These are phyloP conservation scores for Blastomyces percursus DNA, from an alignment of 2,329 filamentous ascomycete species.

Conservation along the genomic window DNA sequence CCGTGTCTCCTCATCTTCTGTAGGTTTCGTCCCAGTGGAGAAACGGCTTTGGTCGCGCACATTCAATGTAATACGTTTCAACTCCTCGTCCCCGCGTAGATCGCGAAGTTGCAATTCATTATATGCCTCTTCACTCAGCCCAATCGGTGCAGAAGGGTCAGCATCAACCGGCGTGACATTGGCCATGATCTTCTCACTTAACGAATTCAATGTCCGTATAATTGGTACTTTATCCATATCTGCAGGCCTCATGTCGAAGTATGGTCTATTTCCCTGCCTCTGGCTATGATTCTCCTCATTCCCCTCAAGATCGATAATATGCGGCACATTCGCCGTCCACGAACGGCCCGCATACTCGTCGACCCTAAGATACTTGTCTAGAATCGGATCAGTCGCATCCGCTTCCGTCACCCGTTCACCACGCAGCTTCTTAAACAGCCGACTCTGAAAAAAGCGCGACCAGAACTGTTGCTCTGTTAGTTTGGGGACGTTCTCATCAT, in stretches of 20 bases:
- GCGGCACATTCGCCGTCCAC: constrained; percentile 58
- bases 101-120: constrained; percentile 68
- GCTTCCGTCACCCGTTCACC: constrained; percentile 74
- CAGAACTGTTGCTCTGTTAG: constrained; percentile 74
- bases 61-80: constrained; percentile 70
- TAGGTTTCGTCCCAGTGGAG: constrained; percentile 43
- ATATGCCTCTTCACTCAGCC: constrained; percentile 61
- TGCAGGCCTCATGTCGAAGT: constrained; percentile 76
- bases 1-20: constrained; percentile 38
- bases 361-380: constrained; percentile 74
- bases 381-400: constrained; percentile 64
- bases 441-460: constrained; percentile 86
- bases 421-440: constrained; percentile 79
- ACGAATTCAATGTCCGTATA: constrained; percentile 73
- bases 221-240: constrained; percentile 71
- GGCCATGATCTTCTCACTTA: constrained; percentile 88
- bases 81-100: constrained; percentile 60
- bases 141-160: constrained; percentile 54
- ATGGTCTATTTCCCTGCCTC: constrained; percentile 73
- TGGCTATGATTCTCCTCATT: constrained; percentile 94
- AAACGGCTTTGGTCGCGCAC: constrained; percentile 80
- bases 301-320: constrained; percentile 82
- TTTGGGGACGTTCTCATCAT: constrained; percentile 84
- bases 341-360: constrained; percentile 48
- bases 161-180: constrained; percentile 70